Base-by-base conservation (phyloP, 2,329 filamentous ascomycete genomes). In the Canariomyces notabilis region DNA sequence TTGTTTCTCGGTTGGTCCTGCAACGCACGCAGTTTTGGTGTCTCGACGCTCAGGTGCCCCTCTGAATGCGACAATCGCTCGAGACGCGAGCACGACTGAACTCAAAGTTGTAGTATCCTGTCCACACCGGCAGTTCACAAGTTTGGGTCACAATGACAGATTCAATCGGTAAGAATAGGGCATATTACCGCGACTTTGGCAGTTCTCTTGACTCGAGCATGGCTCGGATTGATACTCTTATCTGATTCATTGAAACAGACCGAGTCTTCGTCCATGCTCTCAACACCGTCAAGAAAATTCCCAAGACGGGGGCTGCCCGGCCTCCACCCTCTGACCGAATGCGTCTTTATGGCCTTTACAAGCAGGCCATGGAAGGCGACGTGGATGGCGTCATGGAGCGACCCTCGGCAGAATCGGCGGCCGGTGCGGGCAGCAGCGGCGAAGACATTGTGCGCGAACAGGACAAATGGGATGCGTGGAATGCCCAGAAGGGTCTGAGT, bases 341-440 rank as follows among this genome's bases (percentile, higher is more conserved):
- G 58, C 86, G 87, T 48, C 85, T 98, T 52, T 98, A 98, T 83
- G 93, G 93, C 54, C 77, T 98, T 56, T 98, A 98, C 73, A 98
- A 98, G 66, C 93, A 98, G 69, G 89, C 89, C 52, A 97, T 97
- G 93, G 90, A 98, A 72, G 93, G 93, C 39, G 89, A 98, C 67
- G 90, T 97, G 26, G 87, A 93, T 57, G 87, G 88, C 39, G 89
- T 97, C 40, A 94, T 96, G 85, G 84, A 91, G 59, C 80, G 89
- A 37, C 91, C 93, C 32, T 72, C 71, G 14, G 37, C 50, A 4
- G 12, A 50, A 5, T 49, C 46, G 1, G 39, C 44, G 4, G 26
- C 32, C 11, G 40, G 11, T 34, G 59, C 66, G 40, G 71, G 69
- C 16, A 69, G 71, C 7, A 71, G 72, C 49, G 63, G 74, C 50